phyloP scores from a whole-genome alignment of 768 basidiomycete genomes.

The Agaricus sinodeliciosus region DNA sequence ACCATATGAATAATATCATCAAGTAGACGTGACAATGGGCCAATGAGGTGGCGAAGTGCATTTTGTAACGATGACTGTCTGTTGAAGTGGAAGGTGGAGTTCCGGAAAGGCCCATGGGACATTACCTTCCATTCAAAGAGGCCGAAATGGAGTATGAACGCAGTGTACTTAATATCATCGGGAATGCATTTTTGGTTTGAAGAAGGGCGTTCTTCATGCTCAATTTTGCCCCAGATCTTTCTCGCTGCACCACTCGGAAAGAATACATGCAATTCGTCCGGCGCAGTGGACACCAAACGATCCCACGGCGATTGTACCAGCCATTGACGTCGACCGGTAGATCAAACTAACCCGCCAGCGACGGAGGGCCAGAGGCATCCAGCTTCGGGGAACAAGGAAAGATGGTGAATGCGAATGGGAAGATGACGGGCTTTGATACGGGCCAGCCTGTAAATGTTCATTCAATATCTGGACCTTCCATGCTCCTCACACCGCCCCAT shows the following conservation, averaged over 20 bases:
- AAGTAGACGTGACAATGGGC: constrained; percentile 31
- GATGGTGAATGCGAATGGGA: constrained; percentile 26
- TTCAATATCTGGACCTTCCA: too few relatives aligned
- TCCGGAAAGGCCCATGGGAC: constrained; percentile 26
- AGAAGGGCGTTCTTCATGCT: constrained; percentile 29
- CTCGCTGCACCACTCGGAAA: constrained; percentile 28
- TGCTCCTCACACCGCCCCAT: too few relatives aligned
- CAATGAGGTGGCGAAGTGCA: constrained; percentile 26
- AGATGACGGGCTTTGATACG: too few relatives aligned
- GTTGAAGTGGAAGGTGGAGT: constrained; percentile 25
- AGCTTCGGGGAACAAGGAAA: background rate
- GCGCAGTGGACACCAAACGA: constrained; percentile 16
- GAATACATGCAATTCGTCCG: constrained; percentile 6
- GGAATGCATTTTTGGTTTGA: constrained; percentile 28
- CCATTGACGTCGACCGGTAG: constrained; percentile 24
- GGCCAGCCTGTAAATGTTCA: too few relatives aligned
- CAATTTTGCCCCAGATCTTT: constrained; percentile 28
- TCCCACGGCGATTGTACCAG: constrained; percentile 7
- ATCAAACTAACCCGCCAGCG: constrained; percentile 34
- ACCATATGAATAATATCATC: constrained; percentile 38
- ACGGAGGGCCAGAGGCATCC: constrained; percentile 15
- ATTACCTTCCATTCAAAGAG: constrained; percentile 31
- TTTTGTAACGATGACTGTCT: constrained; percentile 22
- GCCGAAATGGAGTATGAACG: constrained; percentile 22
- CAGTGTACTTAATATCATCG: constrained; percentile 19